Base-by-base conservation (phyloP, 1,284 basidiomycete species). In the Trametes hirsuta region DNA sequence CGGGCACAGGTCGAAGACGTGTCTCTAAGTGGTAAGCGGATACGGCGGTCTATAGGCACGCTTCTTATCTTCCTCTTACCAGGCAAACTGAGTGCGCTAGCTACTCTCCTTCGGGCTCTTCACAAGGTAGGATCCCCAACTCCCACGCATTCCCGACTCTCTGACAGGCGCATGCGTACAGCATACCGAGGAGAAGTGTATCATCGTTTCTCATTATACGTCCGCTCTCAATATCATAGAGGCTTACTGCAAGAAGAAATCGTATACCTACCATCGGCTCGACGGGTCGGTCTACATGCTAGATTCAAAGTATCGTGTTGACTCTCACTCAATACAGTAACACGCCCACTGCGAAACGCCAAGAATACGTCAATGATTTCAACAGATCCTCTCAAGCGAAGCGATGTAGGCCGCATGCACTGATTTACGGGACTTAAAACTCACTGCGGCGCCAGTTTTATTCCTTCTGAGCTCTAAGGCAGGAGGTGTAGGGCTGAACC, bases 401-500 rank as follows among this genome's bases (percentile, higher is more conserved):
- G 61, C 80, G 86, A 65, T 94, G 90, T 93, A 66, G 61, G 86
- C 55, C 47, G 47, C 8, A 18, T 15, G 10, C 41, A 14, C 35
- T 30, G 5, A 22, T n/a, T 22, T n/a, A 2, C 24, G 15, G 35
- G 8, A 6, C 36, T 18, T 34, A 9, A 6, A 15, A 14, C 36
- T 53, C 2, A 61, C 9, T 8, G 1, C 14, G 8, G 2, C n/a
- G 36, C n/a, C 58, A 93, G 91, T 98, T 71, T 75, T 98, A 35
- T 99, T 99, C 72, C 78, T 99, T 18, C 78, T 99, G 47, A 97
- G 95, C 70, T 92, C 95, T 10, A 98, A 98, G 76, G 94, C 95
- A 1, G 97, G 97, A 18, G 97, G 97, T 24, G 93, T 95, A 18
- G 97, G 97, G 1, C 83, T 99, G 54, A 99, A 98, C 73, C 82